Evolutionary conservation across 495 filamentous ascomycete species (phyloP).

Genomic region (Daldinia loculata): DNA sequence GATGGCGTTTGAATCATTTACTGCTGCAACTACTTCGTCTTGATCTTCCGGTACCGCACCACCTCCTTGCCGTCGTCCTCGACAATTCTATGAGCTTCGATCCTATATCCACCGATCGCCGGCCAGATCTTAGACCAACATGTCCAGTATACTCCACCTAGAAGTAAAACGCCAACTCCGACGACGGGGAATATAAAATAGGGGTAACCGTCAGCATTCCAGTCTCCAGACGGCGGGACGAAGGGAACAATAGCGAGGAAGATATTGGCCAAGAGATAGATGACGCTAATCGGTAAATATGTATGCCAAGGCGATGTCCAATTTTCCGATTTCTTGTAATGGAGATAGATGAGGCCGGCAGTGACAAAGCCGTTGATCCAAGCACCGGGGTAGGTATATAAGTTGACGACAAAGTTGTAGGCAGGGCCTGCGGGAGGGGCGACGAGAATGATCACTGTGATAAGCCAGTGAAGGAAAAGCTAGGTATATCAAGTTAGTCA

Average conservation of each 20-base stretch:
- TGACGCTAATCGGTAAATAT: conserved; percentile 51
- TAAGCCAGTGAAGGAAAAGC: conserved; percentile 58
- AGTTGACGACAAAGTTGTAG: conserved; percentile 49
- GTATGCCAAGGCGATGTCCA: conserved; percentile 57
- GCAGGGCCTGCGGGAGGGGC: conserved; percentile 55
- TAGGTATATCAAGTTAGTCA: conserved; percentile 17
- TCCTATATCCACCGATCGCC: conserved; percentile 55
- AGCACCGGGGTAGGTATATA: conserved; percentile 55
- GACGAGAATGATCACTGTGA: conserved; percentile 57
- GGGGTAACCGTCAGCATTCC: conserved; percentile 60
- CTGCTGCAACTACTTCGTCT: conserved; percentile 29
- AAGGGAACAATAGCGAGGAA: conserved; percentile 62
- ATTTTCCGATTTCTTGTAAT: conserved; percentile 52
- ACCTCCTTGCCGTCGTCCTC: conserved; percentile 55
- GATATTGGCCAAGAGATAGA: conserved; percentile 58
- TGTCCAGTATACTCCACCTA: conserved; percentile 61
- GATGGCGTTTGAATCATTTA: not conserved
- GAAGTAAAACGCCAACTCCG: conserved; percentile 56
- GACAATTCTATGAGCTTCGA: conserved; percentile 51
- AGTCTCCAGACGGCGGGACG: conserved; percentile 59
- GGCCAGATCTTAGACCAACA: conserved; percentile 59
- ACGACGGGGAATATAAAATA: conserved; percentile 63
- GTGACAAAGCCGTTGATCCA: conserved; percentile 65
- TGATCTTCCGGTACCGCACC: conserved; percentile 54
- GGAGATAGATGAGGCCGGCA: conserved; percentile 59